A percentile compares a stretch with the other conserved stretches of the same genome.
Conservation (phyloP, 176 grass and related monocot genomes). For the Typha latifolia region DNA sequence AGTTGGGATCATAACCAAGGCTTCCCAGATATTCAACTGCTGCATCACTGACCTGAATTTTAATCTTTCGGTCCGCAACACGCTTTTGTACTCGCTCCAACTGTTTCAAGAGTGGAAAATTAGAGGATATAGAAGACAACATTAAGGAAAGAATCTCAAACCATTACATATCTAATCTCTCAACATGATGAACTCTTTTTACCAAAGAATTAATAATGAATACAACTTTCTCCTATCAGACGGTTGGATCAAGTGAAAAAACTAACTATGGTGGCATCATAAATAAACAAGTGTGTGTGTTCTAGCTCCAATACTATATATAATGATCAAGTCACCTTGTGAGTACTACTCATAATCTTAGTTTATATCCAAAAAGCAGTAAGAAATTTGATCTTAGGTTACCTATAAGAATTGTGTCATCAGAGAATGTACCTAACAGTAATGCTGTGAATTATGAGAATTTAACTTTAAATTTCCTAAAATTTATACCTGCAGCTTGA, state of each 20-base stretch:
- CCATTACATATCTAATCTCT: too few species aligned
- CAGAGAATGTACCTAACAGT: neutral
- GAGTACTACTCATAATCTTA: too few species aligned
- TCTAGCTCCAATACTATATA: too few species aligned
- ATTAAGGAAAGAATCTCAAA: too few species aligned
- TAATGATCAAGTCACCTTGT: too few species aligned
- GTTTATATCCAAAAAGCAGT: too few species aligned
- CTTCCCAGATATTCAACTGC: slow-evolving; percentile 69
- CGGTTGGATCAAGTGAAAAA: too few species aligned
- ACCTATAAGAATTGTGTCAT: neutral
- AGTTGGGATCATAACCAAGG: slow-evolving; percentile 91
- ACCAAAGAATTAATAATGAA: neutral
- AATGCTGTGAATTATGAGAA: neutral
- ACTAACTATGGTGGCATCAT: too few species aligned
- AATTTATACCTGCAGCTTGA: slow-evolving; percentile 68
- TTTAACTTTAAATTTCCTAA: neutral
- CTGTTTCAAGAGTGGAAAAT: slow-evolving; percentile 16
- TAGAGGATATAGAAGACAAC: too few species aligned
- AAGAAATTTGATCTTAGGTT: too few species aligned
- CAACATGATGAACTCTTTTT: neutral
- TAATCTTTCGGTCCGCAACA: slow-evolving; percentile 88
- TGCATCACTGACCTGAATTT: slow-evolving; percentile 48
- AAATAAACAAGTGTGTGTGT: too few species aligned
- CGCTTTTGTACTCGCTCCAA: slow-evolving; percentile 74
- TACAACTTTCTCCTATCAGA: neutral